Percentiles rank a stretch among this genome's conserved stretches.
These are phyloP conservation scores for Aureobasidium subglaciale DNA, from an alignment of 2,329 filamentous ascomycete genomes.

Conservation along the genomic window DNA sequence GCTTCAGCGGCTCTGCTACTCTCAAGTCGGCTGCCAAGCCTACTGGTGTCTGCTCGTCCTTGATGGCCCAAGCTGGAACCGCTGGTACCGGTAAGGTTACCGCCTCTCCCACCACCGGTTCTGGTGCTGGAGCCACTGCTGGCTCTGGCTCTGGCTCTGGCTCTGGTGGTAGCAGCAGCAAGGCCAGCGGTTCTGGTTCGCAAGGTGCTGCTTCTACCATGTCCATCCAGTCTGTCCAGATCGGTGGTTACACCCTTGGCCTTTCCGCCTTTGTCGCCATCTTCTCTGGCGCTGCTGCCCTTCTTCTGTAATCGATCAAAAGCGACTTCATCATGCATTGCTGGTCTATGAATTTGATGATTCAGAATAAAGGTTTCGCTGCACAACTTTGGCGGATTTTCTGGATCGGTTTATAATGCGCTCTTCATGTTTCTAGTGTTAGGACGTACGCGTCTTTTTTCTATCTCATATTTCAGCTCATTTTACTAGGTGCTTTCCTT, in stretches of 20 bases:
- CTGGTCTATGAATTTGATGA: constrained; percentile 5
- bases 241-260: constrained; percentile 41
- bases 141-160: constrained; percentile 19
- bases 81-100: constrained; percentile 52
- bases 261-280: constrained; percentile 44
- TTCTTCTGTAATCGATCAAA: constrained; percentile 41
- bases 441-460: background rate
- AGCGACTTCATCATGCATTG: constrained; percentile 1
- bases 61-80: constrained; percentile 58
- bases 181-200: constrained; percentile 19
- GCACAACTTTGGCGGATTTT: background rate
- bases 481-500: background rate
- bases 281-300: constrained; percentile 47
- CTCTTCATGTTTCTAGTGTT: constrained; percentile 10
- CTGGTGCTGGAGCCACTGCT: constrained; percentile 24
- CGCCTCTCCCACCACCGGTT: constrained; percentile 37
- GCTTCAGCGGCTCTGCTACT: constrained; percentile 62
- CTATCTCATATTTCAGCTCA: background rate
- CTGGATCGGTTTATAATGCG: constrained; percentile 7
- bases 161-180: constrained; percentile 12
- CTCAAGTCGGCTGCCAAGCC: constrained; percentile 44
- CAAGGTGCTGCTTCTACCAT: constrained; percentile 35
- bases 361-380: constrained; percentile 2
- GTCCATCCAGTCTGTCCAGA: constrained; percentile 39
- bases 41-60: constrained; percentile 47